Evolutionary conservation across 345 rosid species (phyloP).

Genomic region (Psidium friedrichsthalianum): DNA sequence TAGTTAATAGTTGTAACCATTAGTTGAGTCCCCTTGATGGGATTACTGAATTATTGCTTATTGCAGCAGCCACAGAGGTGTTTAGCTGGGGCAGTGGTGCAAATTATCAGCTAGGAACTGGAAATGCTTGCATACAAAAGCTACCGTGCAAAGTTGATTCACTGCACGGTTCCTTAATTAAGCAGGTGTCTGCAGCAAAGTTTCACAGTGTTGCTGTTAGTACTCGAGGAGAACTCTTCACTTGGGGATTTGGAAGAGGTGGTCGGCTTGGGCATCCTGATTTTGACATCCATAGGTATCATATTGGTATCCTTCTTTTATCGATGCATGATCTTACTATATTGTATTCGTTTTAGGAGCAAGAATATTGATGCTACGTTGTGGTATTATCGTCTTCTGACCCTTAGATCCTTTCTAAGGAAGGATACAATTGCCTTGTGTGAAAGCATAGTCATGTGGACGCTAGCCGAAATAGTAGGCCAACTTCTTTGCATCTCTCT

Average conservation of each 20-base stretch:
- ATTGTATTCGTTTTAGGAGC: background rate
- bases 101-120: slow-evolving; percentile 97
- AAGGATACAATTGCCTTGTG: background rate
- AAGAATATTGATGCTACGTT: background rate
- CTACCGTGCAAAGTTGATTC: slow-evolving; percentile 91
- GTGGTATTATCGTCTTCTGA: background rate
- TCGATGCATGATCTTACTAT: background rate
- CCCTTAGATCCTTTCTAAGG: background rate
- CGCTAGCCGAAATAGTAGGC: background rate
- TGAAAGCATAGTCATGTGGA: background rate
- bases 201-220: slow-evolving; percentile 89
- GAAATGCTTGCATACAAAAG: slow-evolving; percentile 78
- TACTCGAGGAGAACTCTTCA: slow-evolving; percentile 65
- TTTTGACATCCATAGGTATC: slow-evolving; percentile 94
- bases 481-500: background rate
- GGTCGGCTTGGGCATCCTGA: slow-evolving; percentile 99
- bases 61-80: slow-evolving; percentile 72
- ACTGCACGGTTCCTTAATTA: slow-evolving; percentile 56
- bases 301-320: background rate
- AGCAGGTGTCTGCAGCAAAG: slow-evolving; percentile 81
- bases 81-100: slow-evolving; percentile 98
- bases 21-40: background rate
- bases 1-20: background rate
- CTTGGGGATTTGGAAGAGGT: slow-evolving; percentile 99
- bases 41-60: background rate